These are phyloP conservation scores for Schwanniomyces vanrijiae DNA, from an alignment of 805 yeast genomes.

Conservation along the genomic window DNA sequence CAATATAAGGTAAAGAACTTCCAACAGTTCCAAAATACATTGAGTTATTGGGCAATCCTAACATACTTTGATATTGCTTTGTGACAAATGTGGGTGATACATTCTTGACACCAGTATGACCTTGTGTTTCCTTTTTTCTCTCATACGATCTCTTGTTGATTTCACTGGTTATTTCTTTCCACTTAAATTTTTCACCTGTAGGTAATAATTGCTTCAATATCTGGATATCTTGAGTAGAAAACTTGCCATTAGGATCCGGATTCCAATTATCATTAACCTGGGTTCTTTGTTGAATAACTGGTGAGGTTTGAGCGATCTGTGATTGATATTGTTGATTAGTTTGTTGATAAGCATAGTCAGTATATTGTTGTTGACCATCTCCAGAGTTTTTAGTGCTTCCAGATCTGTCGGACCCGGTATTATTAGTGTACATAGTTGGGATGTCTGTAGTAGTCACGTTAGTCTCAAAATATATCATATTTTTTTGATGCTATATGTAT, in stretches of 20 bases:
- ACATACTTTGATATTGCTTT: slow-evolving; percentile 53
- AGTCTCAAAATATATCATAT: slow-evolving; percentile 18
- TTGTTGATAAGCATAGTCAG: background rate
- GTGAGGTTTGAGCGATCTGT: background rate
- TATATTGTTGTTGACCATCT: slow-evolving; percentile 3
- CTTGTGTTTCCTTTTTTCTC: slow-evolving; percentile 8
- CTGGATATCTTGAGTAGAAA: slow-evolving; percentile 45
- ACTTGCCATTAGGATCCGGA: slow-evolving; percentile 13
- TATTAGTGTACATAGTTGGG: slow-evolving; percentile 7
- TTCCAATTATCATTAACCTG: background rate
- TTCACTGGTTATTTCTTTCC: slow-evolving; percentile 55
- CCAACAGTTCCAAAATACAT: slow-evolving; percentile 45
- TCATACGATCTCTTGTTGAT: slow-evolving; percentile 19
- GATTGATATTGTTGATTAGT: background rate
- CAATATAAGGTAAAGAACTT: slow-evolving; percentile 54
- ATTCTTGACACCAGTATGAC: slow-evolving; percentile 26
- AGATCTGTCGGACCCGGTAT: background rate
- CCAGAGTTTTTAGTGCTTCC: background rate
- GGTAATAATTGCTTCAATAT: slow-evolving; percentile 47
- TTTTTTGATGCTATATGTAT: background rate
- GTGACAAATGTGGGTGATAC: slow-evolving; percentile 54
- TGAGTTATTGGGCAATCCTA: slow-evolving; percentile 52
- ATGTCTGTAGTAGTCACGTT: slow-evolving; percentile 14
- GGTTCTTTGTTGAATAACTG: background rate
- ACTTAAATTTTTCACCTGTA: slow-evolving; percentile 56